Evolutionary conservation across 73 alveolate genomes (phyloP).

Genomic region (Symbiodinium pilosum): DNA sequence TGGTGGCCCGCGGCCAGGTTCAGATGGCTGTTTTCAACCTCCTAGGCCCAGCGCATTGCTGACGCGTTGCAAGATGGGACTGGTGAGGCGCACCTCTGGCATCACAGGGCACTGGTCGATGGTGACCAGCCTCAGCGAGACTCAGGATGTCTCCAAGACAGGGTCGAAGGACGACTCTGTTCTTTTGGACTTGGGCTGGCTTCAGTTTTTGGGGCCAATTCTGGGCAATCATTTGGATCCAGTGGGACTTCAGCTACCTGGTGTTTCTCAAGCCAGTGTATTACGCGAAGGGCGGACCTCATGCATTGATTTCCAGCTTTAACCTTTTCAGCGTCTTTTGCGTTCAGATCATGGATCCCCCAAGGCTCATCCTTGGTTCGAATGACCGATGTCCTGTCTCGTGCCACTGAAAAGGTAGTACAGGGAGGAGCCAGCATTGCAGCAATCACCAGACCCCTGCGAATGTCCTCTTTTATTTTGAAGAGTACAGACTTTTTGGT

Average conservation of each 20-base stretch:
- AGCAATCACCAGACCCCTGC: background rate
- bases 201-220: background rate
- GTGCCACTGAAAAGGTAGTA: background rate
- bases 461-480: background rate
- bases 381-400: background rate
- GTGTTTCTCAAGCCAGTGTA: background rate
- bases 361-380: background rate
- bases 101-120: background rate
- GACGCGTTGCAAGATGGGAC: no score
- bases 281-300: background rate
- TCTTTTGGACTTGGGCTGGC: constrained; percentile 18
- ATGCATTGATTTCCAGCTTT: background rate
- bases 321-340: background rate
- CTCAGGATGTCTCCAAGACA: background rate
- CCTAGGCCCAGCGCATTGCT: background rate
- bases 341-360: background rate
- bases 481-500: background rate
- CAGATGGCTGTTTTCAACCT: constrained; percentile 35
- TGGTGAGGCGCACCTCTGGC: background rate
- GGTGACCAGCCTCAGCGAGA: constrained; percentile 11
- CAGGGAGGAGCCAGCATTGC: constrained; percentile 11
- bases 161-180: constrained; percentile 48
- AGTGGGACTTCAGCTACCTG: no score
- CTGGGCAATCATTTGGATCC: no score
- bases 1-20: no score